These are phyloP conservation scores for Eimeria necatrix DNA, from an alignment of 169 alveolate genomes.

Conservation along the genomic window DNA sequence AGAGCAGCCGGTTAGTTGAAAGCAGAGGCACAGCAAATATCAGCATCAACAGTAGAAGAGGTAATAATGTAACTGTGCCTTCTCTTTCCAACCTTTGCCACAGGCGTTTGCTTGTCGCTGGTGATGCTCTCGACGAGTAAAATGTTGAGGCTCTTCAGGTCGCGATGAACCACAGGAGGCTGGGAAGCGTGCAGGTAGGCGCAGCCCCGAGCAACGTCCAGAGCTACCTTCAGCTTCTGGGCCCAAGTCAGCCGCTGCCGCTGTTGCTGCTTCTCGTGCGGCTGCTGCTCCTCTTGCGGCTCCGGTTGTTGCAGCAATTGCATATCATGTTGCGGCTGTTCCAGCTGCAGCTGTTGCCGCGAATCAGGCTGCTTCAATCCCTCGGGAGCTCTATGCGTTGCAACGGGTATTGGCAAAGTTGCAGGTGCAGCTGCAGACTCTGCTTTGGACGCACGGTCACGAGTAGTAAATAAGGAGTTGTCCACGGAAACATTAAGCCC, in stretches of 20 bases:
- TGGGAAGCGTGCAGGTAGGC: slow-evolving; percentile 91
- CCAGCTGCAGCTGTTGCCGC: not conserved
- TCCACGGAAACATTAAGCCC: not conserved
- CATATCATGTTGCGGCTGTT: not conserved
- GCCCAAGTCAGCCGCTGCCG: slow-evolving; percentile 89
- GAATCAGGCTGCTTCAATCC: not conserved
- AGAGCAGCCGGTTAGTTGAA: not conserved
- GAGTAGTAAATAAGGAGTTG: not conserved
- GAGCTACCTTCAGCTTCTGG: slow-evolving; percentile 88
- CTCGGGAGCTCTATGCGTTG: not conserved
- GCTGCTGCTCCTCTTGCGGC: slow-evolving; percentile 10
- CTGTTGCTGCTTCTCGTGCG: slow-evolving; percentile 81
- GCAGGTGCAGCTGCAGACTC: not conserved
- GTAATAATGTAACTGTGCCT: not conserved
- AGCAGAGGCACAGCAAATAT: not conserved
- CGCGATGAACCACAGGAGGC: slow-evolving; percentile 95
- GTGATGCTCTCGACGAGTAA: slow-evolving; percentile 85
- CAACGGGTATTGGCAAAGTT: not conserved
- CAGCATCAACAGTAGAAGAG: not conserved
- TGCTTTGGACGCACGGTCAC: not conserved
- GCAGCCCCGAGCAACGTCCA: slow-evolving; percentile 94
- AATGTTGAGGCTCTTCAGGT: slow-evolving; percentile 92
- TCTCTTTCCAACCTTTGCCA: slow-evolving; percentile 73
- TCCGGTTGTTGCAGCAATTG: not conserved
- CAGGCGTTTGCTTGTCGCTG: slow-evolving; percentile 67